Evolutionary conservation across 2,329 filamentous ascomycete genomes (phyloP).

Genomic region (Fusarium mexicanum): DNA sequence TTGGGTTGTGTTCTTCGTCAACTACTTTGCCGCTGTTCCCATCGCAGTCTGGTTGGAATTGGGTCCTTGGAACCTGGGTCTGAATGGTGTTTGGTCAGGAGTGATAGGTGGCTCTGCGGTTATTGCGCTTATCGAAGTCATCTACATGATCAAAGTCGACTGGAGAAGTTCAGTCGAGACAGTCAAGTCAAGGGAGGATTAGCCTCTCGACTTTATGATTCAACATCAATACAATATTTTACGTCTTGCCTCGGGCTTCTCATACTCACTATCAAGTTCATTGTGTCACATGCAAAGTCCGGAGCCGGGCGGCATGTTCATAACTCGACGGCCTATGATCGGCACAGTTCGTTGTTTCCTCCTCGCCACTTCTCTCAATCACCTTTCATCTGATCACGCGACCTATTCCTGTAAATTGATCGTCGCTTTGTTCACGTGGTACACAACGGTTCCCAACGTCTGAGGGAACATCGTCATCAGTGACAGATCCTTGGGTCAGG

Average conservation of each 20-base stretch:
- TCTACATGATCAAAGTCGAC: slow-evolving; percentile 23
- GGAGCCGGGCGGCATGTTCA: fast-evolving
- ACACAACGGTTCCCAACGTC: background rate
- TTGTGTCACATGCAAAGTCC: background rate
- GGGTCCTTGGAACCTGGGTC: background rate
- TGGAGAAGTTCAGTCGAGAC: slow-evolving; percentile 14
- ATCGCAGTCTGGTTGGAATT: slow-evolving; percentile 22
- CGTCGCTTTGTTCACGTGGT: background rate
- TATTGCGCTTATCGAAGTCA: slow-evolving; percentile 11
- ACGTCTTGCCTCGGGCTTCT: background rate
- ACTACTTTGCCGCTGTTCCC: slow-evolving; percentile 29
- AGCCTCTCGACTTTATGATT: background rate
- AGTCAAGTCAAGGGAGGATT: slow-evolving; percentile 24
- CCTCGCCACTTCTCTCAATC: background rate
- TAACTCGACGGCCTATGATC: background rate
- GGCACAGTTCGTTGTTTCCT: background rate
- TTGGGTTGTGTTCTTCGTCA: slow-evolving; percentile 25
- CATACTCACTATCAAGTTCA: background rate
- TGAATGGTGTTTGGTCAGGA: slow-evolving; percentile 30
- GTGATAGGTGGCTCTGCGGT: slow-evolving; percentile 6
- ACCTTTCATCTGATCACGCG: background rate
- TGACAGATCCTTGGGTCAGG: background rate
- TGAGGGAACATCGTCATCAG: background rate
- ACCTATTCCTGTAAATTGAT: background rate
- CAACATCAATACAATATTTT: background rate